Conservation (phyloP, 1,284 basidiomycete species). For the Chalciporus piperatoides region DNA sequence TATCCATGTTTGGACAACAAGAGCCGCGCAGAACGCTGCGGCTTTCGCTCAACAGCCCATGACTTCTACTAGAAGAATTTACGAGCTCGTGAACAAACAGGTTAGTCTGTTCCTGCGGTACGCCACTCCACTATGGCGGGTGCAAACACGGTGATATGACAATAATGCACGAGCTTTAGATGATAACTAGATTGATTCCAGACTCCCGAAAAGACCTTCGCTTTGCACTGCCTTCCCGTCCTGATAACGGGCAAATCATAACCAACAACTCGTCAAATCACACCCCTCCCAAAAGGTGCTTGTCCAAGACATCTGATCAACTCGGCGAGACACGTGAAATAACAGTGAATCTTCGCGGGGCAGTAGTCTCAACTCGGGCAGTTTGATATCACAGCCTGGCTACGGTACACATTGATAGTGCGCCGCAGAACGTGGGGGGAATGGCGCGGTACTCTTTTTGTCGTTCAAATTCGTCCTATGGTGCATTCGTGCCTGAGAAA, state of each 20-base stretch:
- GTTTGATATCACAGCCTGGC: neutral
- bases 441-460: conserved; percentile 5
- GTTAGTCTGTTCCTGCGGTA: neutral
- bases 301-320: neutral
- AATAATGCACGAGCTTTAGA: too few species aligned
- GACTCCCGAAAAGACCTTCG: neutral
- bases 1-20: neutral
- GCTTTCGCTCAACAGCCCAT: neutral
- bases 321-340: neutral
- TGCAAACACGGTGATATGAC: too few species aligned
- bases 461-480: neutral
- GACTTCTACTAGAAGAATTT: neutral
- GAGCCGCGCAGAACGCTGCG: neutral
- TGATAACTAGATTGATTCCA: neutral
- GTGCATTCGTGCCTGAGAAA: conserved; percentile 10
- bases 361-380: neutral
- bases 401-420: neutral
- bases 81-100: neutral
- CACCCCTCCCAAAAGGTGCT: too few species aligned
- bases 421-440: neutral
- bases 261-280: neutral
- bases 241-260: neutral
- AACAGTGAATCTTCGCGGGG: neutral
- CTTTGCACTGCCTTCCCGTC: neutral
- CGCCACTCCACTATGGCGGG: neutral